phyloP scores from a whole-genome alignment of 2,329 filamentous ascomycete species.

The Scytalidium lignicola region DNA sequence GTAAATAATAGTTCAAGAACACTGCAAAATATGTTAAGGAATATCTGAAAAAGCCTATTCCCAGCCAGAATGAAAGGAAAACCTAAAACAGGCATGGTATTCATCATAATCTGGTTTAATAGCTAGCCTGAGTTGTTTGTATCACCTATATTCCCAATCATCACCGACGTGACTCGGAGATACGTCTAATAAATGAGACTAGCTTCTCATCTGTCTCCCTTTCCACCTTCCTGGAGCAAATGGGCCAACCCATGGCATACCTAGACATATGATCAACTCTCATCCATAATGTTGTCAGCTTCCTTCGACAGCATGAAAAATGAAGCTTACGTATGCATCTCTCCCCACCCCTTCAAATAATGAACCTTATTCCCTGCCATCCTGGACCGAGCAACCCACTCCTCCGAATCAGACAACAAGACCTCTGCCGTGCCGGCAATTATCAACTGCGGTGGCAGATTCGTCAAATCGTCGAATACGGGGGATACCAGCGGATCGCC shows the following conservation, averaged over 20 bases:
- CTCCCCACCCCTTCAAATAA: neutral
- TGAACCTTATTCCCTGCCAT: neutral
- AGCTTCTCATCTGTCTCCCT: slow-evolving; percentile 2
- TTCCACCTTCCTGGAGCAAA: neutral
- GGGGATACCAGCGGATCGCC: slow-evolving; percentile 1
- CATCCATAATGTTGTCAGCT: neutral
- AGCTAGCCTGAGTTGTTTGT: too few species aligned
- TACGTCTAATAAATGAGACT: too few species aligned
- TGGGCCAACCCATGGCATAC: slow-evolving; percentile 1
- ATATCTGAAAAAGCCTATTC: too few species aligned
- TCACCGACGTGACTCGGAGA: too few species aligned
- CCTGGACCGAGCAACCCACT: neutral
- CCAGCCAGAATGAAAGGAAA: too few species aligned
- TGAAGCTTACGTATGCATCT: slow-evolving; percentile 2
- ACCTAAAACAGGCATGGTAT: too few species aligned
- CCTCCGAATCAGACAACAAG: neutral
- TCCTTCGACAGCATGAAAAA: slow-evolving; percentile 1
- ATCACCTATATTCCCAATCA: too few species aligned
- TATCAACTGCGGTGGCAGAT: neutral
- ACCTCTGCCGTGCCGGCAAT: slow-evolving; percentile 1
- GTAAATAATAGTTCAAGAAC: neutral
- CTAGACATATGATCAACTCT: neutral
- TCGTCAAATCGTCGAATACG: neutral
- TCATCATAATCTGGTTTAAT: too few species aligned
- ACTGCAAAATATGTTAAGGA: neutral